Evolutionary conservation across 495 filamentous ascomycete species (phyloP), one percentile per base, ranked within the genome.

Genomic region (Ramalina intermedia): DNA sequence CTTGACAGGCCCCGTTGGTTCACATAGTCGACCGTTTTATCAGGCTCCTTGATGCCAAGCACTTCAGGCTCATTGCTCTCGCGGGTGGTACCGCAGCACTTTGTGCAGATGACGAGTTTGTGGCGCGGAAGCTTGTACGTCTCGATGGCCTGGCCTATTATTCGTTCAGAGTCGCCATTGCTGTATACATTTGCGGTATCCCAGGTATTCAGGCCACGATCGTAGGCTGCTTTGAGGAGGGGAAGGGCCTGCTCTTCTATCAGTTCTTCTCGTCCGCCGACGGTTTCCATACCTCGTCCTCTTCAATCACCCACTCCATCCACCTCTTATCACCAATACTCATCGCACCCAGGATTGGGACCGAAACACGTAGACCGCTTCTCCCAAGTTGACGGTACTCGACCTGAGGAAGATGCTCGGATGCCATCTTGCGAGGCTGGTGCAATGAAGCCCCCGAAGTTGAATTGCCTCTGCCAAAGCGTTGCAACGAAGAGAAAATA

Each of bases 1-100:
- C 81, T 70, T 24, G 77, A 81, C 12, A 84, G 68, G 47, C 61
- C 61, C 21, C 47, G 51, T 43, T 68, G 66, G 48, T 73, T 73
- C 17, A 67, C 62, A 52, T 70, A 72, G 51, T 72, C 69, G 43
- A 66, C 65, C 18, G 57, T 62, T 38, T 60, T 55, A n/a, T 54
- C 55, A 12, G 63, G 51, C 24, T 63, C 51, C 17, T 69, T 51
- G 12, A 60, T 50, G 38, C 41, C 54, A 37, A 62, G 45, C 17
- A 60, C 50, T 14, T 46, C 49, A 2, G 62, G 55, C 4, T 65
- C 57, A 42, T 71, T 66, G 39, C 57, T 57, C 33, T 58, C 55
- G 14, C 55, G 49, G 17, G 66, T 62, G 7, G 63, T 63, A 24
- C 54, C 62, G 37, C 37, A 68, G 56, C 68, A 71, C 55, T 73